These are phyloP conservation scores for Saccharomycopsis lassenensis DNA, from an alignment of 805 yeast genomes.

Conservation along the genomic window DNA sequence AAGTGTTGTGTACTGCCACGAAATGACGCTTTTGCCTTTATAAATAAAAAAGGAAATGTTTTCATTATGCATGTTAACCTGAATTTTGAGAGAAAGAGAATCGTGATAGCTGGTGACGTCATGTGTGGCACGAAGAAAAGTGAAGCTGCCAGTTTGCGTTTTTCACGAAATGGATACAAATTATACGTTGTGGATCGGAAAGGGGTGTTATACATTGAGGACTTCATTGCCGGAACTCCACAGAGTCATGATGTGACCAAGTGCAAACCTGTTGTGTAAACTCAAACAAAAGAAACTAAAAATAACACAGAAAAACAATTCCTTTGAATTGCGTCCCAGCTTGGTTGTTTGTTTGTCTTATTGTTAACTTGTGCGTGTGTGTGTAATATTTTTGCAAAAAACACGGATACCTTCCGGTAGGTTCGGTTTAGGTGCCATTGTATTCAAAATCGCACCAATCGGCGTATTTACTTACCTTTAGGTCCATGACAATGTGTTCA, in stretches of 20 bases:
- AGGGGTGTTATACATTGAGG: constrained; percentile 69
- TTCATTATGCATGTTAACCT: constrained; percentile 44
- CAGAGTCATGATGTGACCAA: constrained; percentile 52
- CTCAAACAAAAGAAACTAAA: not conserved
- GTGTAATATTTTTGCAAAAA: no score
- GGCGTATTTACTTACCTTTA: no score
- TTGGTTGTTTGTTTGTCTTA: no score
- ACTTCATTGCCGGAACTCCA: constrained; percentile 80
- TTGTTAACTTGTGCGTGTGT: no score
- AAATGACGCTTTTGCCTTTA: constrained; percentile 74
- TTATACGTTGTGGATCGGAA: constrained; percentile 69
- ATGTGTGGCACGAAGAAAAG: constrained; percentile 59
- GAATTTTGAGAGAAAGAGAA: constrained; percentile 37
- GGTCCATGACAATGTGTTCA: no score
- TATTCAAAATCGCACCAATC: no score
- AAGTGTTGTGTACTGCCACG: constrained; percentile 68
- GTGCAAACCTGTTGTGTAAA: constrained; percentile 12
- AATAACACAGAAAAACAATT: no score
- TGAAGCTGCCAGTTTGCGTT: constrained; percentile 71
- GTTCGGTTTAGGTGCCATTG: no score
- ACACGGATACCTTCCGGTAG: no score
- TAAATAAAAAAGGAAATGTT: constrained; percentile 69
- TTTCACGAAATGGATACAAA: constrained; percentile 74
- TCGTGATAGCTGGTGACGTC: constrained; percentile 66
- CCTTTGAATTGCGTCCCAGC: no score